A percentile compares a stretch with the other conserved stretches of the same genome.
These are phyloP conservation scores for Talaromyces wortmannii DNA, from an alignment of 495 filamentous ascomycete species.

Conservation along the genomic window DNA sequence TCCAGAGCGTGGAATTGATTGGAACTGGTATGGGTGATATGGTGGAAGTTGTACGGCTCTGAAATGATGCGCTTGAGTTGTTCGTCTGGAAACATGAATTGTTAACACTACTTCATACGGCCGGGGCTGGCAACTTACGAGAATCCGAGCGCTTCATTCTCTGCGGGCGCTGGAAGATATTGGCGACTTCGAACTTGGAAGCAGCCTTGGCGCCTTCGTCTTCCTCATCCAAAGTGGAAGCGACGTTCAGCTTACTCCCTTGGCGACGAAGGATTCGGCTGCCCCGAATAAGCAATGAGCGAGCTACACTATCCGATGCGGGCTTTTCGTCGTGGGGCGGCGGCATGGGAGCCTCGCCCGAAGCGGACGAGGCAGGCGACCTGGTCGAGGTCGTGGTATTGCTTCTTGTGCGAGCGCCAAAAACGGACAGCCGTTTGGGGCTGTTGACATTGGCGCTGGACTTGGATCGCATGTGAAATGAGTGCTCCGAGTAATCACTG, in stretches of 20 bases:
- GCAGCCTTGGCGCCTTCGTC: constrained; percentile 31
- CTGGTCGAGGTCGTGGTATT: constrained; percentile 36
- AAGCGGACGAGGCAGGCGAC: constrained; percentile 32
- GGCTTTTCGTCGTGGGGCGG: constrained; percentile 26
- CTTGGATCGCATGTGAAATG: constrained; percentile 31
- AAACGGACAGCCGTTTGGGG: constrained; percentile 37
- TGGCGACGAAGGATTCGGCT: constrained; percentile 46
- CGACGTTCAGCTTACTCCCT: constrained; percentile 44
- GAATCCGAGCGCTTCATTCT: constrained; percentile 21
- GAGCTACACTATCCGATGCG: constrained; percentile 21
- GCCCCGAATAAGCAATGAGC: constrained; percentile 38
- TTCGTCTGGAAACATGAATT: constrained; percentile 17
- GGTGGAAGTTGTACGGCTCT: constrained; percentile 81
- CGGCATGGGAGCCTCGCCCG: constrained; percentile 19
- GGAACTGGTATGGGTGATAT: constrained; percentile 69
- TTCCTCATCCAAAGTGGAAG: constrained; percentile 36
- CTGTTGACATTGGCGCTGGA: constrained; percentile 29
- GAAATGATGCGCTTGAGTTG: constrained; percentile 57
- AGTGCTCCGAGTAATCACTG: constrained; percentile 31
- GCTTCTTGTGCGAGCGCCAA: constrained; percentile 35
- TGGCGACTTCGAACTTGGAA: constrained; percentile 23
- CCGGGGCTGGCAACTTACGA: constrained; percentile 22
- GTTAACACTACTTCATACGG: constrained; percentile 2
- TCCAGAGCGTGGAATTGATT: constrained; percentile 55
- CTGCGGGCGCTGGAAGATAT: constrained; percentile 24